Percentiles rank a stretch among this genome's conserved stretches.
Evolutionary conservation across 140 eudicot species (phyloP).

Genomic region (Senecio squalidus): DNA sequence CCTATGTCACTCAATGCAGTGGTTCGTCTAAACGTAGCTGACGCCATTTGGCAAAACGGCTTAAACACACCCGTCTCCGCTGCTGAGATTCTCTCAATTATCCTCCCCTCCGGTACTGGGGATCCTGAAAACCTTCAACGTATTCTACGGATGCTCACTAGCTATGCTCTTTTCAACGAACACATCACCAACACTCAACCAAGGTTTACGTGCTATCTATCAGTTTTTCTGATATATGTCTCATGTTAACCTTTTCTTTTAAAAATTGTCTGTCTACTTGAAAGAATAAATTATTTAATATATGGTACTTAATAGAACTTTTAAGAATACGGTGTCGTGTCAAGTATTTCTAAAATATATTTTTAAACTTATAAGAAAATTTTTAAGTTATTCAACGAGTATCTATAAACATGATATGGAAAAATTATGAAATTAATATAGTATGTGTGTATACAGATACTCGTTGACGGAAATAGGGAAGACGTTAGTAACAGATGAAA

Average conservation of each 20-base stretch:
- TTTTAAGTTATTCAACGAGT: too few species aligned
- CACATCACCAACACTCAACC: not conserved
- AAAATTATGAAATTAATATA: not conserved
- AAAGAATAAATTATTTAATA: too few species aligned
- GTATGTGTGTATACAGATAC: conserved; percentile 12
- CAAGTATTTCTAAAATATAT: too few species aligned
- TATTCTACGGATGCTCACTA: conserved; percentile 44
- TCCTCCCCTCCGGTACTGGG: conserved; percentile 24
- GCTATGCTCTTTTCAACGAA: conserved; percentile 39
- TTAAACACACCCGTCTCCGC: conserved; percentile 33
- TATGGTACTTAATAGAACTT: too few species aligned
- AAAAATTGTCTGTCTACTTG: too few species aligned
- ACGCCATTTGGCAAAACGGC: conserved; percentile 43
- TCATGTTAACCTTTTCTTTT: not conserved
- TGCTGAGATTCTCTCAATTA: conserved; percentile 23
- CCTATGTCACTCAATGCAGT: conserved; percentile 56
- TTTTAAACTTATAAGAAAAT: too few species aligned
- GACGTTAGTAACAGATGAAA: conserved; percentile 38
- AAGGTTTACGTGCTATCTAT: too few species aligned
- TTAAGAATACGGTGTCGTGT: too few species aligned
- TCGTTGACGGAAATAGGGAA: conserved; percentile 40
- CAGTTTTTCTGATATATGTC: too few species aligned
- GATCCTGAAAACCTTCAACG: conserved; percentile 48
- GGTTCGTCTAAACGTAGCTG: conserved; percentile 46
- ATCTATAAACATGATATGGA: not conserved